phyloP scores from a whole-genome alignment of 2,329 filamentous ascomycete species.

The Grosmannia clavigera region DNA sequence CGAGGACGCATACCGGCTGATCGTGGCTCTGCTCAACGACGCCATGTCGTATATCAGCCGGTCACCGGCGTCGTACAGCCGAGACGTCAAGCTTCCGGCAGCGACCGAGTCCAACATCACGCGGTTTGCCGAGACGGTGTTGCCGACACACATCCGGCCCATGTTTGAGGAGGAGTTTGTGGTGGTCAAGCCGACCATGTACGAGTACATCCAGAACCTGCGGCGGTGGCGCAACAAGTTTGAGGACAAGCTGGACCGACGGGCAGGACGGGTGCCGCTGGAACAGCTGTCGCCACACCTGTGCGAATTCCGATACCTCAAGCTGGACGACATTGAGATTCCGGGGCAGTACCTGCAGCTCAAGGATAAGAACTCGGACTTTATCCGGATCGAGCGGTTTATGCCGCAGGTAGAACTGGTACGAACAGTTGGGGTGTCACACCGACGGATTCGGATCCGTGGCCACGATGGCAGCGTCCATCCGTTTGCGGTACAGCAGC shows the following conservation, averaged over 20 bases:
- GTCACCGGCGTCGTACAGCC: slow-evolving; percentile 74
- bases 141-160: slow-evolving; percentile 87
- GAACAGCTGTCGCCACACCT: slow-evolving; percentile 83
- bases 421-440: slow-evolving; percentile 78
- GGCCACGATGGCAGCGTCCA: slow-evolving; percentile 97
- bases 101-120: slow-evolving; percentile 95
- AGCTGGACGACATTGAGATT: slow-evolving; percentile 96
- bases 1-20: slow-evolving; percentile 92
- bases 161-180: slow-evolving; percentile 98
- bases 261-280: slow-evolving; percentile 59
- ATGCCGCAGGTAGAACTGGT: slow-evolving; percentile 89
- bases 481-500: slow-evolving; percentile 91
- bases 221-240: slow-evolving; percentile 95
- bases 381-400: slow-evolving; percentile 94
- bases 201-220: slow-evolving; percentile 95
- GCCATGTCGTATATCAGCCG: slow-evolving; percentile 85
- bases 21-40: slow-evolving; percentile 95
- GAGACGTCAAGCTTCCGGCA: slow-evolving; percentile 77
- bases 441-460: slow-evolving; percentile 86
- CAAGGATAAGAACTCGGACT: slow-evolving; percentile 98
- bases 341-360: slow-evolving; percentile 95
- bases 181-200: slow-evolving; percentile 88
- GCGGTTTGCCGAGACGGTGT: slow-evolving; percentile 88
- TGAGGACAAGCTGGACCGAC: slow-evolving; percentile 88
- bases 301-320: slow-evolving; percentile 93